Evolutionary conservation across 225 moss, liverwort and hornwort species (phyloP), one percentile per base, ranked within the genome.

Genomic region (Lunularia cruciata): DNA sequence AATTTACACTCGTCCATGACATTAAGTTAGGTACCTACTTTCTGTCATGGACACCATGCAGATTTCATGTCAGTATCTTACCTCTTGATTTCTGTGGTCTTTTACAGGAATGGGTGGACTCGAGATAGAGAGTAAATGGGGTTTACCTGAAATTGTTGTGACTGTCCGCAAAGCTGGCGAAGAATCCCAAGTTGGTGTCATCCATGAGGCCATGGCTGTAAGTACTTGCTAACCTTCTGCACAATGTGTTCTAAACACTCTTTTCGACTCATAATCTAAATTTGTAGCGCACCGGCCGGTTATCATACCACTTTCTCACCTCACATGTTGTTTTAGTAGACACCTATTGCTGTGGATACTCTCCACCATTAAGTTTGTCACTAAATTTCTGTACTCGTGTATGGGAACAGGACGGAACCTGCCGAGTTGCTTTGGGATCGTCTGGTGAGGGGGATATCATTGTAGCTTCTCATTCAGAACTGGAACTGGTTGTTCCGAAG

Each of bases 401-500:
- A 6, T 46, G 45, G 28, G 34, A 68, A 35, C 86, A 92, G 93
- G 93, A 93, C 70, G 93, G 93, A 60, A 81, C 75, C 34, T 98
- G 88, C 77, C 82, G 84, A 65, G 88, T 99, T 66, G 87, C 86
- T 16, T 76, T 98, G 67, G 93, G 89, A 67, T 32, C 79, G 42
- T 81, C 88, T 53, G 84, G 89, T 60, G 89, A 88, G 30, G 98
- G 93, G 26, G 89, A 93, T 14, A 70, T 81, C 4, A 19, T 93
- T 31, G 72, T 79, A 42, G 75, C 81, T 19, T 76, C 64, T 56
- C 86, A 89, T 84, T 79, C 78, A 20, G 91, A 93, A 26, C 81
- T 99, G 89, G 98, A 99, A 62, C 78, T 99, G 13, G 86, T 93
- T 11, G 85, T 91, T 25, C 98, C 98, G 4, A 91, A 72, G 80